phyloP scores from a whole-genome alignment of 2,329 filamentous ascomycete species.

The Aspergillus sp. region DNA sequence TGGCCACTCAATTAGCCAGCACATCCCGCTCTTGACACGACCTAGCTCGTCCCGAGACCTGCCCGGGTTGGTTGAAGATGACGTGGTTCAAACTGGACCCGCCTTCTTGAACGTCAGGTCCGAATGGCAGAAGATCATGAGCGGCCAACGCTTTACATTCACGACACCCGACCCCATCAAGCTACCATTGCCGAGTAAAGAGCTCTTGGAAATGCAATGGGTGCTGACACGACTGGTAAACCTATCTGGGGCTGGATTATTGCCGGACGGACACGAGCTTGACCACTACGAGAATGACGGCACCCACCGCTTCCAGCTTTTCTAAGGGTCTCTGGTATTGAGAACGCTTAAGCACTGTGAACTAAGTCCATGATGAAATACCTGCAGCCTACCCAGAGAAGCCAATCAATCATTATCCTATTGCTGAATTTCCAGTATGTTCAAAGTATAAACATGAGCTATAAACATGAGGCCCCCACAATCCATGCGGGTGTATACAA shows the following conservation, averaged over 20 bases:
- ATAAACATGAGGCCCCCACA: background rate
- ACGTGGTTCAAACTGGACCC: background rate
- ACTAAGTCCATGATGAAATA: background rate
- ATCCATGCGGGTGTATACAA: background rate
- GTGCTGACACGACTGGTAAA: background rate
- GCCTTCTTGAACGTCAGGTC: background rate
- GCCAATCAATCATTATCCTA: background rate
- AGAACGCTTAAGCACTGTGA: background rate
- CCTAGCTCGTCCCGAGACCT: background rate
- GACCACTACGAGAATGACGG: background rate
- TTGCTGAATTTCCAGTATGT: background rate
- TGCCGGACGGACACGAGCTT: background rate
- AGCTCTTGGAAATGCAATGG: constrained; percentile 6
- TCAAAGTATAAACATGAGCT: background rate
- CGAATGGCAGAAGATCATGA: background rate
- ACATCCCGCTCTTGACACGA: background rate
- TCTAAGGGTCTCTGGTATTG: background rate
- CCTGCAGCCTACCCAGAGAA: background rate
- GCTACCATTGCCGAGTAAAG: constrained; percentile 1
- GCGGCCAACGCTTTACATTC: background rate
- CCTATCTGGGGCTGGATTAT: background rate
- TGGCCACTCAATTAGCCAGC: background rate
- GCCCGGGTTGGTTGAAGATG: background rate
- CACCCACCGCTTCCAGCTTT: background rate
- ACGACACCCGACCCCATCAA: background rate